Evolutionary conservation across 257 asterid species (phyloP).

Genomic region (Rehmannia glutinosa): DNA sequence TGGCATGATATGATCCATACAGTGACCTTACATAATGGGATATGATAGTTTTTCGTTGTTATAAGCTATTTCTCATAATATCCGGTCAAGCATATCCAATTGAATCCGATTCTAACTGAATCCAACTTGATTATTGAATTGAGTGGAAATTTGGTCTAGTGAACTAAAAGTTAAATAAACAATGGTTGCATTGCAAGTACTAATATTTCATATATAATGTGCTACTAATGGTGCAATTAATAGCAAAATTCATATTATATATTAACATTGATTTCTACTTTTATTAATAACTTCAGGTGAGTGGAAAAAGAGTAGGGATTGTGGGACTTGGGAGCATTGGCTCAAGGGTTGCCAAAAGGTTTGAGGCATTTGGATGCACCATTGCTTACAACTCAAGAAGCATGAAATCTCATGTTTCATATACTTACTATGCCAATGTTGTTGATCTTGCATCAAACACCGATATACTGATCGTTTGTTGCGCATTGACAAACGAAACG

Average conservation of each 20-base stretch:
- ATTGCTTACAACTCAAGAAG: constrained; percentile 63
- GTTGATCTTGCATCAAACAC: constrained; percentile 49
- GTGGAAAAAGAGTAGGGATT: constrained; percentile 72
- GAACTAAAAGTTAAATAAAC: too few relatives aligned
- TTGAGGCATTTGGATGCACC: constrained; percentile 57
- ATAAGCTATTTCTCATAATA: too few relatives aligned
- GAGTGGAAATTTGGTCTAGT: too few relatives aligned
- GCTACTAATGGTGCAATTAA: too few relatives aligned
- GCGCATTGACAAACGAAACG: constrained; percentile 52
- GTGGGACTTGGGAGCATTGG: constrained; percentile 82
- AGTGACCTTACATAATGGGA: too few relatives aligned
- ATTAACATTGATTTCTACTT: background rate
- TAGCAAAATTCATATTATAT: background rate
- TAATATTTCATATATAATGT: too few relatives aligned
- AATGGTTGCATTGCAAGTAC: too few relatives aligned
- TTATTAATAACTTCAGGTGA: constrained; percentile 36
- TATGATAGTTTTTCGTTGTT: too few relatives aligned
- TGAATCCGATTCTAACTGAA: too few relatives aligned
- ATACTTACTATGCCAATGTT: constrained; percentile 30
- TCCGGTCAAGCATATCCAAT: too few relatives aligned
- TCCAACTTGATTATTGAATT: too few relatives aligned
- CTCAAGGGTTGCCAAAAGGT: constrained; percentile 46
- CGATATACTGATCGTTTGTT: constrained; percentile 45
- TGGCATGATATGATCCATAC: too few relatives aligned
- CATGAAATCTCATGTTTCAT: constrained; percentile 34